Conservation (phyloP, 495 filamentous ascomycete species). For the Penicillium steckii region DNA sequence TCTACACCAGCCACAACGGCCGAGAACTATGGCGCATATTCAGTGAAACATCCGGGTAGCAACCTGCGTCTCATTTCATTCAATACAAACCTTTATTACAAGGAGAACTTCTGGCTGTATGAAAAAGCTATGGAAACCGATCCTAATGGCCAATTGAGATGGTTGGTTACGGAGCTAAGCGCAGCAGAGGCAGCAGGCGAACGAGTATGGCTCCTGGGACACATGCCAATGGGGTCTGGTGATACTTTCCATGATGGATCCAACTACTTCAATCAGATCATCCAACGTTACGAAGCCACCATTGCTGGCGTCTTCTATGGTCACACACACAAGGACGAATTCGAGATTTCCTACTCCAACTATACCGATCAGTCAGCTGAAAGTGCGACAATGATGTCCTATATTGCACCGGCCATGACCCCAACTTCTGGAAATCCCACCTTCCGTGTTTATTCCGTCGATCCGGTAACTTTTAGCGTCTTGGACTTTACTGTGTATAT, state of each 20-base stretch:
- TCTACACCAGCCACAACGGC: conserved; percentile 29
- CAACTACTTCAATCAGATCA: conserved; percentile 53
- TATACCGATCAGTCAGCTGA: conserved; percentile 28
- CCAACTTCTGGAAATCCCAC: conserved; percentile 51
- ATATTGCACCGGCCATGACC: conserved; percentile 52
- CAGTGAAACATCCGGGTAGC: conserved; percentile 33
- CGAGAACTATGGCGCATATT: conserved; percentile 50
- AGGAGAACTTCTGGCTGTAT: conserved; percentile 54
- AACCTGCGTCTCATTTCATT: conserved; percentile 55
- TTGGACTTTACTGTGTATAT: conserved; percentile 52
- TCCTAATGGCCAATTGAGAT: conserved; percentile 45
- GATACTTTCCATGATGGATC: conserved; percentile 51
- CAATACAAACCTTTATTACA: conserved; percentile 57
- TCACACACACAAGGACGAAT: conserved; percentile 57
- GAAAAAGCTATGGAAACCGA: conserved; percentile 46
- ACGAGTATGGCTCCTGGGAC: conserved; percentile 52
- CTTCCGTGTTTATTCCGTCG: conserved; percentile 55
- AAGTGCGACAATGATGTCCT: conserved; percentile 47
- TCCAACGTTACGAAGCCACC: conserved; percentile 48
- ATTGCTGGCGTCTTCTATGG: conserved; percentile 56
- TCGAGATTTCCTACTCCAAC: conserved; percentile 51
- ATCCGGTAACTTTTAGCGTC: conserved; percentile 52
- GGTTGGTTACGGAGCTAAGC: conserved; percentile 51
- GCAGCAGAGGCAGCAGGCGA: conserved; percentile 50
- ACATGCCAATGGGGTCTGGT: conserved; percentile 46